These are phyloP conservation scores for Fagopyrum esculentum DNA, from an alignment of 148 eudicot genomes.

Conservation along the genomic window DNA sequence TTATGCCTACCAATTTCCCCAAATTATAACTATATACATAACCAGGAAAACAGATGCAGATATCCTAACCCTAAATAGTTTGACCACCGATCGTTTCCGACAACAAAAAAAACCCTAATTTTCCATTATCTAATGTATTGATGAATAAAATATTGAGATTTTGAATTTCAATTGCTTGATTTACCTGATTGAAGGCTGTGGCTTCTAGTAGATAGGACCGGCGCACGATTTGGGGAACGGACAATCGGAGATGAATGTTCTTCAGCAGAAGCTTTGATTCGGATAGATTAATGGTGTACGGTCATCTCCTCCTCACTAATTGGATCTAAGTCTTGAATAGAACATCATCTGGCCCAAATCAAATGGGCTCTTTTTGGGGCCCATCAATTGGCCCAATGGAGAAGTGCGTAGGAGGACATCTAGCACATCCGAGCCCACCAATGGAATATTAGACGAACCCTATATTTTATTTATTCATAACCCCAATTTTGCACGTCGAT, in stretches of 20 bases:
- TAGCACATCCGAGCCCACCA: too few species aligned
- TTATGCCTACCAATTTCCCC: background rate
- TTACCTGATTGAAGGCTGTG: conserved; percentile 4
- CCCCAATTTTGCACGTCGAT: too few species aligned
- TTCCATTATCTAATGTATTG: background rate
- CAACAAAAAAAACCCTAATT: background rate
- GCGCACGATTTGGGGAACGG: conserved; percentile 1
- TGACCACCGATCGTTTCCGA: background rate
- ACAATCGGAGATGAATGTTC: background rate
- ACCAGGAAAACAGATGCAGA: background rate
- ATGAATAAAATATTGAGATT: background rate
- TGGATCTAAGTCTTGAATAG: too few species aligned
- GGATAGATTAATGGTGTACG: background rate
- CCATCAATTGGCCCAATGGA: background rate
- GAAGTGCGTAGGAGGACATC: too few species aligned
- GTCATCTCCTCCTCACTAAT: background rate
- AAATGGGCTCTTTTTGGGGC: background rate
- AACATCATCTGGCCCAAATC: background rate
- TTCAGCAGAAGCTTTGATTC: background rate
- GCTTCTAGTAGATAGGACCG: background rate
- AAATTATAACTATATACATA: background rate
- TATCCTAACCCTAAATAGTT: background rate
- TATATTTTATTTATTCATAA: too few species aligned
- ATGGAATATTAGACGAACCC: too few species aligned
- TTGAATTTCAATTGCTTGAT: background rate